Conservation (phyloP, 345 rosid genomes). For the Lepidium didymum region DNA sequence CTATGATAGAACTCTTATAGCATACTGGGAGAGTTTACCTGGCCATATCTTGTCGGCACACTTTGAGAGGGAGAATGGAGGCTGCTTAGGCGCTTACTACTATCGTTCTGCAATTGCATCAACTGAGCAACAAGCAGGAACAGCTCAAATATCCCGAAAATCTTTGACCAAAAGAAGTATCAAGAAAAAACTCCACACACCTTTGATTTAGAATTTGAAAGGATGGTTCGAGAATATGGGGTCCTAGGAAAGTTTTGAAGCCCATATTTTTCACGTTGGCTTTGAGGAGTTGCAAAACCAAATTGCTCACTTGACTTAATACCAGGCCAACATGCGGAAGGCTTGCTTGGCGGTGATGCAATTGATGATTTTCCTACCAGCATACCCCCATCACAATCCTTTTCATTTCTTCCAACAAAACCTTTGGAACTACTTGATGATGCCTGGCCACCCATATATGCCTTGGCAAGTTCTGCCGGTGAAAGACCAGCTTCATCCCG, state of each 20-base stretch:
- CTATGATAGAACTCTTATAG: background rate
- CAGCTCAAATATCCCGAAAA: slow-evolving; percentile 2
- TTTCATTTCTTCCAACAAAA: slow-evolving; percentile 41
- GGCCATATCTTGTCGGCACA: slow-evolving; percentile 43
- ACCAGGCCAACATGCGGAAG: slow-evolving; percentile 87
- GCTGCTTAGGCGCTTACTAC: slow-evolving; percentile 31
- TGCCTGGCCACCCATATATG: slow-evolving; percentile 59
- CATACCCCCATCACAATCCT: slow-evolving; percentile 26
- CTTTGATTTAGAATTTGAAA: slow-evolving; percentile 62
- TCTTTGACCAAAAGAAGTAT: background rate
- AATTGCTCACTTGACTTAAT: slow-evolving; percentile 51
- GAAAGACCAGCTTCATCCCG: slow-evolving; percentile 52
- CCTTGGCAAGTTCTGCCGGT: slow-evolving; percentile 78
- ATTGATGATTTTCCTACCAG: slow-evolving; percentile 36
- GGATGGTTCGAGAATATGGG: slow-evolving; percentile 69
- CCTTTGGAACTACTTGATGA: slow-evolving; percentile 43
- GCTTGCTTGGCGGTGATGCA: slow-evolving; percentile 44
- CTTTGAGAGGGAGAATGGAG: slow-evolving; percentile 43
- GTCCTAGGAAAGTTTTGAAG: slow-evolving; percentile 62
- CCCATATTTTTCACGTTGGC: slow-evolving; percentile 53
- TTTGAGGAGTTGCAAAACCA: slow-evolving; percentile 58
- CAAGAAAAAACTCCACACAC: slow-evolving; percentile 32
- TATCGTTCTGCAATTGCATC: slow-evolving; percentile 41
- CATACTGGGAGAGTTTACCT: slow-evolving; percentile 38
- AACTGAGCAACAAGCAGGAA: slow-evolving; percentile 25